phyloP scores from a whole-genome alignment of 2,329 filamentous ascomycete species.

The Colletotrichum liriopes region DNA sequence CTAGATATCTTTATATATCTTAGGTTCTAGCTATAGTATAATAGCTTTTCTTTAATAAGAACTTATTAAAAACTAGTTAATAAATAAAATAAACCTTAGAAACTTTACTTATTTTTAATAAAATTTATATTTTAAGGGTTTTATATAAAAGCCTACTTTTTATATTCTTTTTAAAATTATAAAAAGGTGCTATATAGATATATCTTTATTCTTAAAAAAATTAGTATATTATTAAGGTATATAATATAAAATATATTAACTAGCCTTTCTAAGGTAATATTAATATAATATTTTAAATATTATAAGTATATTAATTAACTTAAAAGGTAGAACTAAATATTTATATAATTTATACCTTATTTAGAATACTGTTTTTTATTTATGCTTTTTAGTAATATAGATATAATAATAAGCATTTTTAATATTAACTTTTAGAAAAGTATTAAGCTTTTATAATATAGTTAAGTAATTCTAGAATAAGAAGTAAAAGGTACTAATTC shows the following conservation, averaged over 20 bases:
- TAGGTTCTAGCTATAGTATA: too few species aligned
- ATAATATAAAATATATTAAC: constrained; percentile 10
- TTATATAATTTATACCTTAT: not conserved
- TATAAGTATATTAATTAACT: constrained; percentile 1
- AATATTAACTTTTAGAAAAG: not conserved
- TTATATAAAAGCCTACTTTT: not conserved
- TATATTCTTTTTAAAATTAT: constrained; percentile 3
- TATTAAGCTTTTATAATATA: not conserved
- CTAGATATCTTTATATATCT: too few species aligned
- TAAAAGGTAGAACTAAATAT: too few species aligned
- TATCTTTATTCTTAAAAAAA: constrained; percentile 8
- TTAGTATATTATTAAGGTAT: not conserved
- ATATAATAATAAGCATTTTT: not conserved
- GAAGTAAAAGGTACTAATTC: not conserved
- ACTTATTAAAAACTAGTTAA: too few species aligned
- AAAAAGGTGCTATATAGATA: not conserved
- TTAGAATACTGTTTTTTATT: not conserved
- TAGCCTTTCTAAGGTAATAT: constrained; percentile 20
- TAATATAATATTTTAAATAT: not conserved
- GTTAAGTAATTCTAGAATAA: not conserved
- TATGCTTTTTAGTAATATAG: not conserved
- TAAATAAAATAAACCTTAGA: not conserved
- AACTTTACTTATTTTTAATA: not conserved
- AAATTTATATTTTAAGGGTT: not conserved
- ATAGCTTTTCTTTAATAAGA: not conserved